phyloP scores from a whole-genome alignment of 371 early-diverging fungal species.

The Gilbertella persicaria region DNA sequence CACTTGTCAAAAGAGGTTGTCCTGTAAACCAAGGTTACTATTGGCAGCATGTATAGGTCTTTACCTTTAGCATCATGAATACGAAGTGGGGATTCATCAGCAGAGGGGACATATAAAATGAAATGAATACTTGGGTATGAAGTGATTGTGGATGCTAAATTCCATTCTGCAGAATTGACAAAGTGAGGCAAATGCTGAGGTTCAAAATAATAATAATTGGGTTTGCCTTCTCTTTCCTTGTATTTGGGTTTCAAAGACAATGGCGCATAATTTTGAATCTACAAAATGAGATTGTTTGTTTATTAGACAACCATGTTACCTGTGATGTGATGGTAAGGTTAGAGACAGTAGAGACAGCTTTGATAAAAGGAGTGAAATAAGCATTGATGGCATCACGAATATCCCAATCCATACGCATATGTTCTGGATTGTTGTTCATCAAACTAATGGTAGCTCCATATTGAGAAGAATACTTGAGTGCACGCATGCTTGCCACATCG shows the following conservation, averaged over 20 bases:
- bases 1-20: constrained; percentile 58
- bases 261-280: constrained; percentile 76
- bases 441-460: constrained; percentile 82
- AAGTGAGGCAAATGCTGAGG: constrained; percentile 73
- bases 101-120: constrained; percentile 80
- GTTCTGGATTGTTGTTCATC: constrained; percentile 74
- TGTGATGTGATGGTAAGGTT: constrained; percentile 66
- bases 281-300: not conserved
- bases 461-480: constrained; percentile 72
- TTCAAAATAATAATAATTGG: constrained; percentile 51
- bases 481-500: constrained; percentile 65
- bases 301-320: constrained; percentile 22
- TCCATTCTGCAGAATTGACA: constrained; percentile 92
- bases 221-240: constrained; percentile 33
- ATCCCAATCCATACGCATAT: constrained; percentile 70
- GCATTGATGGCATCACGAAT: constrained; percentile 63
- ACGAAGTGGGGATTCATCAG: constrained; percentile 66
- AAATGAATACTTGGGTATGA: constrained; percentile 84
- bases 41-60: not conserved
- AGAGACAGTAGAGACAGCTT: constrained; percentile 50
- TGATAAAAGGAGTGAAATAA: constrained; percentile 54
- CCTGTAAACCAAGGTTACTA: constrained; percentile 18
- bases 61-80: constrained; percentile 60
- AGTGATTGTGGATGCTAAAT: constrained; percentile 86
- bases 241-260: constrained; percentile 65